Base-by-base conservation (phyloP, 75 land plant genomes). In the Adiantum capillusveneris region DNA sequence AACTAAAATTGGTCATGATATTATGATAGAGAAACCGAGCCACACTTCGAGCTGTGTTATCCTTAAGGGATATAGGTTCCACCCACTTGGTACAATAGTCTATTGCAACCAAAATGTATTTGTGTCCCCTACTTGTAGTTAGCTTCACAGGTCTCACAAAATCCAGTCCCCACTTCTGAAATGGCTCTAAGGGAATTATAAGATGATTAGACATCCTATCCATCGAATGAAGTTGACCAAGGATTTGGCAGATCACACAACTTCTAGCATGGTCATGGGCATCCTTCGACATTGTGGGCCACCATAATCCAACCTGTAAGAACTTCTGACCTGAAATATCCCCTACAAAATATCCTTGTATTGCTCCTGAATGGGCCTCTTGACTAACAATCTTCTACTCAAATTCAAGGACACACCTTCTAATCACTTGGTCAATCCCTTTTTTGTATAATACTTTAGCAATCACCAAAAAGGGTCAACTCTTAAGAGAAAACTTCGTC, bases 251-350 rank as follows among this genome's bases (percentile, higher is more conserved):
- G 25, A 16, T 9, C 9, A 59, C 25, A 51, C 37, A 63, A 0
- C 58, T 12, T 12, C 17, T 6, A 14, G n/a, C 44, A 60, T 6
- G 26, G 5, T 18, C 42, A 2, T 29, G 20, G 1, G 20, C 58
- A 37, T 65, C 67, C 43, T 54, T 64, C 29, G 31, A 53, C 29
- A 64, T 16, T 0, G 66, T 21, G 0, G 66, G 60, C 66, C 66
- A 64, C 41, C 58, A 64, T 30, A 27, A 64, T 0, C 59, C 26
- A 0, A 42, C 66, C 0, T 11, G 24, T 25, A 52, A 54, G 0
- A 55, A 0, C 31, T 53, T 64, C 13, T 31, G 16, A 0, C 11
- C 44, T 19, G 63, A 56, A 0, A 13, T 22, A 9, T 41, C 45
- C 16, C 43, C 62, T 0, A 0, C 63, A 56, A 56, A 65, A 22